Evolutionary conservation across 2,329 filamentous ascomycete genomes (phyloP), one percentile per base, ranked within the genome.

Genomic region (Aspergillus ochraceus): DNA sequence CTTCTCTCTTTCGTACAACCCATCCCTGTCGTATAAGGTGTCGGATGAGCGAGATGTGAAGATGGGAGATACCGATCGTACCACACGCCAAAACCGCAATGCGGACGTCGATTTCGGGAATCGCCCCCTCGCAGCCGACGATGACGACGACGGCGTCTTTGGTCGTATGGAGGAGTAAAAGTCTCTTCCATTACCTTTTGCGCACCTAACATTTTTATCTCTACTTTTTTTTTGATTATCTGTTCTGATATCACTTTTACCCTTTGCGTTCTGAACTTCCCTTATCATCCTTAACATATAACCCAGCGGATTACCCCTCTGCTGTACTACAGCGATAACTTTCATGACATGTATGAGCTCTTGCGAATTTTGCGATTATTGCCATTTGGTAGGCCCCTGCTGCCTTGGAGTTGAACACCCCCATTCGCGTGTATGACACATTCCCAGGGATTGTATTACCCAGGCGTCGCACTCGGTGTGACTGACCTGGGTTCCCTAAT

Each of bases 61-160:
- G 76, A 90, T 88, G 83, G 86, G 88, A 65, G 86, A 86, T 54
- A 85, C 84, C 84, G 74, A 81, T 50, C 70, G 69, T 46, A 66
- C 71, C 60, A 69, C 67, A 30, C 70, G 74, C 54, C 71, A 76
- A 57, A 69, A 65, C 49, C 72, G 70, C 60, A 74, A 74, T 49
- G 71, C 72, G 22, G 72, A 74, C 50, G 72, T 74, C 50, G 72
- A 74, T 64, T 74, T 74, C 61, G 66, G 70, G 42, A 72, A 65
- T 63, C 71, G 71, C 46, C 62, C 70, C 17, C 85, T 85, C 54
- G 85, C 89, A 63, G 89, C 88, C 75, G 91, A 96, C 68, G 93
- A 97, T 68, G 92, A 96, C 64, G 94, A 98, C 66, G 93, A 97
- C 66, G 93, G 93, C 72, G 90, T 98, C 70, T 99, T 99, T 81